Percentiles rank a stretch among this genome's conserved stretches.
phyloP scores from a whole-genome alignment of 2,329 filamentous ascomycete genomes.

The Beauveria sp. region DNA sequence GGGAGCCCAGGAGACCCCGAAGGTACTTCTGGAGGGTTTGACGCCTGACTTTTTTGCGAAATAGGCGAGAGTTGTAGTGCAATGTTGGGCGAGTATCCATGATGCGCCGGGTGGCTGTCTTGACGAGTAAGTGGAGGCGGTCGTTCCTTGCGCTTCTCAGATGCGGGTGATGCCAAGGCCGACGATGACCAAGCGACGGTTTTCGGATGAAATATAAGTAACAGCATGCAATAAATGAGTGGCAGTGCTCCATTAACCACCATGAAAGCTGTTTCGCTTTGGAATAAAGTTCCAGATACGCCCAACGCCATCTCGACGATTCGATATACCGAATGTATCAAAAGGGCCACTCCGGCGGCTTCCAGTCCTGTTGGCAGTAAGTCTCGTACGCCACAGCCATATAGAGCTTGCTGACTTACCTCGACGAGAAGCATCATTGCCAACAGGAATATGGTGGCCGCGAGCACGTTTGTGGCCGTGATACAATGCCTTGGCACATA shows the following conservation, averaged over 20 bases:
- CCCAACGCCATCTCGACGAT: conserved; percentile 1
- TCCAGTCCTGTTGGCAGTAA: neutral
- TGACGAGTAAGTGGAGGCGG: neutral
- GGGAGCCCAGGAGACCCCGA: neutral
- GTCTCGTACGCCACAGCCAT: neutral
- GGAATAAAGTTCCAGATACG: neutral
- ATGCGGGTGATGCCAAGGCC: neutral
- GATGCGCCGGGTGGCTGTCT: neutral
- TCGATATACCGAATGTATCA: neutral
- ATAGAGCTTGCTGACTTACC: neutral
- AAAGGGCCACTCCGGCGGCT: neutral
- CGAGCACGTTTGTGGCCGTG: neutral
- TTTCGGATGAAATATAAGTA: neutral
- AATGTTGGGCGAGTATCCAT: neutral
- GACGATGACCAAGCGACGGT: neutral
- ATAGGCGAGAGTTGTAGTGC: neutral
- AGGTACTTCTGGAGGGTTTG: neutral
- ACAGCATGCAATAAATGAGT: neutral
- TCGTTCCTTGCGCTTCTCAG: neutral
- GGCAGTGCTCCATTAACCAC: neutral
- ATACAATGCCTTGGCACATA: neutral
- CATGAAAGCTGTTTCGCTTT: conserved; percentile 4
- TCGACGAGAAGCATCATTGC: neutral
- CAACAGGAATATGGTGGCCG: neutral
- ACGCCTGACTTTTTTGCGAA: neutral